A percentile compares a stretch with the other conserved stretches of the same genome.
phyloP scores from a whole-genome alignment of 1,139 yeast species.

The Lodderomyces orthopsilosis region DNA sequence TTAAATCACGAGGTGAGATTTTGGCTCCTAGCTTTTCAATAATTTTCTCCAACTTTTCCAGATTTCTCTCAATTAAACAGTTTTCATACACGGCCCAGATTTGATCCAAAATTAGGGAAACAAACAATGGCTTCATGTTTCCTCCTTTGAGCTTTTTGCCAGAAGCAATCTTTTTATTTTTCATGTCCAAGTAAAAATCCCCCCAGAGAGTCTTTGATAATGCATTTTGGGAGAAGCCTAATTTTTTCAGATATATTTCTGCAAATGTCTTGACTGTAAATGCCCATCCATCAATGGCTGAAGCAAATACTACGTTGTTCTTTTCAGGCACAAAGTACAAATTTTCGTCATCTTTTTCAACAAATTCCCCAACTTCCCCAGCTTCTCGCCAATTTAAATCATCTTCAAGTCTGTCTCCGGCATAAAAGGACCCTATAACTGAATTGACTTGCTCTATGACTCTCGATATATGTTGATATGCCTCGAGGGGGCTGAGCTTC shows the following conservation, averaged over 20 bases:
- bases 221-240: constrained; percentile 79
- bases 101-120: constrained; percentile 79
- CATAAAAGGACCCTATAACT: constrained; percentile 87
- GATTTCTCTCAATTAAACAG: constrained; percentile 62
- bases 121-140: constrained; percentile 75
- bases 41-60: constrained; percentile 72
- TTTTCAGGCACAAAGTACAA: constrained; percentile 86
- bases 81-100: constrained; percentile 89
- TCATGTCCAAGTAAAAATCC: constrained; percentile 84
- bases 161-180: constrained; percentile 75
- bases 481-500: constrained; percentile 79
- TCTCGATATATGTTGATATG: constrained; percentile 73
- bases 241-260: constrained; percentile 75
- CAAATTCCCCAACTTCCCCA: constrained; percentile 53
- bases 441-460: constrained; percentile 92
- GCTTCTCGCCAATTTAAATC: constrained; percentile 81
- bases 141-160: constrained; percentile 49
- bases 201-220: constrained; percentile 95
- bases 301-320: constrained; percentile 90
- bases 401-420: constrained; percentile 92
- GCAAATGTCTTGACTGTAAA: constrained; percentile 88
- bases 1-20: constrained; percentile 70
- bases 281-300: constrained; percentile 98
- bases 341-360: constrained; percentile 79
- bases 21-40: constrained; percentile 67